Evolutionary conservation across 176 grass and related monocot species (phyloP), one percentile per base, ranked within the genome.

Genomic region (Poa pratensis): DNA sequence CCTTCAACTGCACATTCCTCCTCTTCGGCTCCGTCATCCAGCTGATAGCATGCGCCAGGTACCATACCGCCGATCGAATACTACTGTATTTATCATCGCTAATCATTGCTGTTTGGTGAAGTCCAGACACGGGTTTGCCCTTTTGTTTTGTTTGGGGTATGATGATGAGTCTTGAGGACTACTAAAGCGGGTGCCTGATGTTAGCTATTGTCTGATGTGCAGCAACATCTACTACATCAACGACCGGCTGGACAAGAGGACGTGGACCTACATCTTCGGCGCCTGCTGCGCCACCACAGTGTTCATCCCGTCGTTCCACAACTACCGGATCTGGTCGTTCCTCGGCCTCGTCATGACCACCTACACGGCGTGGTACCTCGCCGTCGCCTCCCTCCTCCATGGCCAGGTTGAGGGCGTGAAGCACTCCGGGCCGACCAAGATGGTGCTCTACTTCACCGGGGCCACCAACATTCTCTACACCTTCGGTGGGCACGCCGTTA

Each of bases 191-290:
- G n/a, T 9, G 16, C 28, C 35, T 34, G 10, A 35, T 59, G 20
- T 22, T 62, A 52, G 42, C 35, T 34, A 17, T 13, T 55, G 34
- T 35, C 11, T 66, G 23, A 4, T 52, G 10, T 26, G 62, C 88
- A 99, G 96, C 77, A 99, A 99, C 86, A 99, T 99, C 89, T 99
- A 99, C 84, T 99, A 99, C 90, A 94, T 99, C 87, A 99, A 99
- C 80, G 96, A 99, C 90, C 94, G 90, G 88, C 75, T 99, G 83
- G 96, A 99, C 81, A 99, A 99, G 84, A 87, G 96, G 71, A 99
- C 96, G 69, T 99, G 96, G 96, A 99, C 96, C 0, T 99, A 99
- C 83, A 99, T 99, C 69, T 99, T 99, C 79, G 96, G 96, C 11
- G 96, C 96, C 5, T 99, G 96, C 87, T 99, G 96, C 76, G 94